phyloP scores from a whole-genome alignment of 495 filamentous ascomycete genomes.

The Usnea hakonensis region DNA sequence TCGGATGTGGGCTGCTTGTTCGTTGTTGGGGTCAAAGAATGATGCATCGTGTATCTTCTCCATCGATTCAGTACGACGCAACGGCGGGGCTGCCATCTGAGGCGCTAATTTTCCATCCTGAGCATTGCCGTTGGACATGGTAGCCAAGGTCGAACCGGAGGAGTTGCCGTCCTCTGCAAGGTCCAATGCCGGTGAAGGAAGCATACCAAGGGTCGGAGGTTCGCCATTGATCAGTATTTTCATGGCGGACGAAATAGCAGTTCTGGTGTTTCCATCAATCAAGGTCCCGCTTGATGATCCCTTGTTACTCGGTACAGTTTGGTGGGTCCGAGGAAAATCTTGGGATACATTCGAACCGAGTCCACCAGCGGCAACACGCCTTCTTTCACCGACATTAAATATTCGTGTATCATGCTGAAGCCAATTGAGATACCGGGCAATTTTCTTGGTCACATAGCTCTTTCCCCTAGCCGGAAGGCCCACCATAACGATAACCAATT shows the following conservation, averaged over 20 bases:
- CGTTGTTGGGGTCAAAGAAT: constrained; percentile 92
- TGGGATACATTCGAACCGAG: constrained; percentile 30
- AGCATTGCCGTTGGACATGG: constrained; percentile 17
- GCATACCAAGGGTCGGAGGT: constrained; percentile 29
- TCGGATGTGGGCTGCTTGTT: constrained; percentile 68
- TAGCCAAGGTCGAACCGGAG: constrained; percentile 1
- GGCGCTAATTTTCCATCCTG: not conserved
- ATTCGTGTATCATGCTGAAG: constrained; percentile 90
- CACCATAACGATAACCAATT: constrained; percentile 97
- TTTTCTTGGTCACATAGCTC: constrained; percentile 97
- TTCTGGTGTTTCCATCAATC: constrained; percentile 27
- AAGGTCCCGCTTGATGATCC: constrained; percentile 27
- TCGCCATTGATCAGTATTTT: constrained; percentile 46
- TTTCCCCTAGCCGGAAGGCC: constrained; percentile 91
- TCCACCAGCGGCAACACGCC: constrained; percentile 66
- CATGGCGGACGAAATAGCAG: constrained; percentile 34
- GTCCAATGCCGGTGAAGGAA: constrained; percentile 21
- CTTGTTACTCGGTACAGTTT: constrained; percentile 2
- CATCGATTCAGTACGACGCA: constrained; percentile 1
- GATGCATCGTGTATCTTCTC: constrained; percentile 73
- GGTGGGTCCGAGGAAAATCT: not conserved
- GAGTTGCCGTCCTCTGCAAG: not conserved
- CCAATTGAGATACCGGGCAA: constrained; percentile 92
- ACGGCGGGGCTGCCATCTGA: not conserved
- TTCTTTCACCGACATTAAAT: constrained; percentile 92